Base-by-base conservation (phyloP, 805 yeast genomes). In the Ogataea glucozyma region DNA sequence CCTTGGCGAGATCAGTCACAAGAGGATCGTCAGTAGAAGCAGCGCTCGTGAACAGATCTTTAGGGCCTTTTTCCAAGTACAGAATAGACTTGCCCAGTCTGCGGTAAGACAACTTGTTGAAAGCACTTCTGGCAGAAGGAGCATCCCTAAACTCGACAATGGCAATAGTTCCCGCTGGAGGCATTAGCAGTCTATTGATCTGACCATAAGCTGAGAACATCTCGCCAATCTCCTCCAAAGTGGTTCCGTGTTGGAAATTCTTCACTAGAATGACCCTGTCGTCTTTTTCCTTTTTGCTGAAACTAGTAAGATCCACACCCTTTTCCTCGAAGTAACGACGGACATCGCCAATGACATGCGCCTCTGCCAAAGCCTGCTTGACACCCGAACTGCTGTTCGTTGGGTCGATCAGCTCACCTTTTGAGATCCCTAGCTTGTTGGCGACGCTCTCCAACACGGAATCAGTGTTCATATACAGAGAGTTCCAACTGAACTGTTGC, bases 131-230 rank as follows among this genome's bases (percentile, higher is more conserved):
- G 2, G 95, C 98, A 33, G 85, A 72, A 11, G 95, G 84, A 2
- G 81, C 67, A 61, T 86, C 91, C 56, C 89, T 73, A 65, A 82
- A 90, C 65, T 91, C 97, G 8, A 93, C 82, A 58, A 93, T 85
- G 10, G 98, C 97, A 55, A 93, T 88, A 0, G 97, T 89, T 8
- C 97, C 98, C 5, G 95, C 85, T 5, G 97, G 96, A 12, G 99
- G 99, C 88, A 93, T 86, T 48, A 93, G 66, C 13, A 89, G 72
- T 53, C 96, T 75, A 49, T 79, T 81, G 20, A 93, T 57, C 49
- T 84, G 84, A 41, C 99, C 99, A 64, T 78, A 81, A 27, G 82
- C 83, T 2, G 83, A 65, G 57, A 93, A 93, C 56, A 91, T 60
- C 48, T 88, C 96, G 17, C 88, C 82, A 22, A 93, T 62, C 54